Conservation (phyloP, 768 basidiomycete genomes). For the Rhodotorula diobovata region DNA sequence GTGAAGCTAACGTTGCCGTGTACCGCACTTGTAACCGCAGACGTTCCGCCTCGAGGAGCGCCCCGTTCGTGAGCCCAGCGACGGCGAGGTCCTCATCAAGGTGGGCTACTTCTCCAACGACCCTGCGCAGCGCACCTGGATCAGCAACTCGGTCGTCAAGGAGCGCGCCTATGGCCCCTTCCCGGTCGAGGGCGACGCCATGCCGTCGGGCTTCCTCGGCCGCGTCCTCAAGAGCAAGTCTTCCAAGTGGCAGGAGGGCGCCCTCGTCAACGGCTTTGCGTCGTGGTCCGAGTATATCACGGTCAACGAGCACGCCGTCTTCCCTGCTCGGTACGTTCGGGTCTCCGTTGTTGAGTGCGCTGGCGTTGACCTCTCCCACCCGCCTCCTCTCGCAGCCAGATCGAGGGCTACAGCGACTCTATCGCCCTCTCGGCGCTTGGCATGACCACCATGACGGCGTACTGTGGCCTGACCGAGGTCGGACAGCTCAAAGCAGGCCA, state of each 20-base stretch:
- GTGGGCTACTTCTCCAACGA: conserved; percentile 42
- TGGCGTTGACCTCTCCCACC: background rate
- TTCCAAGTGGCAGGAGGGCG: conserved; percentile 11
- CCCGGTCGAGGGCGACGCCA: conserved; percentile 17
- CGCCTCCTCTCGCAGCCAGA: background rate
- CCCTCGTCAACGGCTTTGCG: background rate
- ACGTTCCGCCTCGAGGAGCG: conserved; percentile 18
- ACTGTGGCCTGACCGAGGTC: conserved; percentile 37
- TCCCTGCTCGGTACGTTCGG: conserved; percentile 2
- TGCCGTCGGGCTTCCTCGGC: conserved; percentile 20
- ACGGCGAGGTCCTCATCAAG: conserved; percentile 43
- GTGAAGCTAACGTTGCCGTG: background rate
- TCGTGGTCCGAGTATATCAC: conserved; percentile 11
- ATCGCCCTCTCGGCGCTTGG: conserved; percentile 18
- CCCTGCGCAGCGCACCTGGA: conserved; percentile 44
- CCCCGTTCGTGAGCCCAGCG: background rate
- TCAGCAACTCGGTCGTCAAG: conserved; percentile 24
- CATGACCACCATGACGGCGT: conserved; percentile 39
- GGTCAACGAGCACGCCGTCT: background rate
- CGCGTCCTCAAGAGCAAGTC: conserved; percentile 15
- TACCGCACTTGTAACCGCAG: background rate
- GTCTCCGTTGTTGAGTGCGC: background rate
- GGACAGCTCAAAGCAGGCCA: conserved; percentile 41
- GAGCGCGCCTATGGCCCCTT: conserved; percentile 21
- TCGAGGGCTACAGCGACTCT: background rate